These are phyloP conservation scores for Tephrocybe rancida DNA, from an alignment of 768 basidiomycete genomes.

Conservation along the genomic window DNA sequence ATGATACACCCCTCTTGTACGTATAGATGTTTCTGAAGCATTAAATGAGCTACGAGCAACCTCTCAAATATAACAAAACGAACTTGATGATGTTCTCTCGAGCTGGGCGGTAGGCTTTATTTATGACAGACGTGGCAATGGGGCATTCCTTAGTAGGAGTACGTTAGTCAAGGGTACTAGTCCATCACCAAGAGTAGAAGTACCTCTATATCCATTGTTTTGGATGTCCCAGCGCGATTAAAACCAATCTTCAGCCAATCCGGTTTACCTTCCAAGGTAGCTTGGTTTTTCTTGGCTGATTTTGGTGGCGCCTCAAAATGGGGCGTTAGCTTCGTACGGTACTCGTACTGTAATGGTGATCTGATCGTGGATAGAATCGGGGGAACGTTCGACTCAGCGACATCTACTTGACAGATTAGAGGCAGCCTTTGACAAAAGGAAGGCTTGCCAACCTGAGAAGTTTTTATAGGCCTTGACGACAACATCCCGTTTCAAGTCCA, in stretches of 20 bases:
- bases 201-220: slow-evolving; percentile 92
- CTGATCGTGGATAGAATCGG: slow-evolving; percentile 70
- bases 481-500: slow-evolving; percentile 84
- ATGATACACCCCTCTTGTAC: slow-evolving; percentile 87
- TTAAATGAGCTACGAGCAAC: slow-evolving; percentile 7
- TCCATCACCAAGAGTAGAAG: slow-evolving; percentile 1
- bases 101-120: slow-evolving; percentile 61
- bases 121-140: slow-evolving; percentile 83
- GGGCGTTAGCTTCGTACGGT: slow-evolving; percentile 96
- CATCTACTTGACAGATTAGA: slow-evolving; percentile 37
- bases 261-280: slow-evolving; percentile 37
- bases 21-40: slow-evolving; percentile 66
- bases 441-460: slow-evolving; percentile 55
- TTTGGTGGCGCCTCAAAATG: slow-evolving; percentile 86
- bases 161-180: not conserved
- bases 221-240: slow-evolving; percentile 72
- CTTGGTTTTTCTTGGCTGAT: slow-evolving; percentile 26
- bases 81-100: slow-evolving; percentile 73
- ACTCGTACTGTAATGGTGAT: slow-evolving; percentile 89
- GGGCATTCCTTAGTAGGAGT: slow-evolving; percentile 75
- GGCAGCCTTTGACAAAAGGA: not conserved
- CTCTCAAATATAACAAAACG: slow-evolving; percentile 19
- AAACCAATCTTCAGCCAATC: slow-evolving; percentile 89
- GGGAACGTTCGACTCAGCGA: slow-evolving; percentile 62
- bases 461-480: slow-evolving; percentile 82